Percentiles rank a stretch among this genome's conserved stretches.
These are phyloP conservation scores for Xylaria polymorpha DNA, from an alignment of 2,329 filamentous ascomycete species.

Conservation along the genomic window DNA sequence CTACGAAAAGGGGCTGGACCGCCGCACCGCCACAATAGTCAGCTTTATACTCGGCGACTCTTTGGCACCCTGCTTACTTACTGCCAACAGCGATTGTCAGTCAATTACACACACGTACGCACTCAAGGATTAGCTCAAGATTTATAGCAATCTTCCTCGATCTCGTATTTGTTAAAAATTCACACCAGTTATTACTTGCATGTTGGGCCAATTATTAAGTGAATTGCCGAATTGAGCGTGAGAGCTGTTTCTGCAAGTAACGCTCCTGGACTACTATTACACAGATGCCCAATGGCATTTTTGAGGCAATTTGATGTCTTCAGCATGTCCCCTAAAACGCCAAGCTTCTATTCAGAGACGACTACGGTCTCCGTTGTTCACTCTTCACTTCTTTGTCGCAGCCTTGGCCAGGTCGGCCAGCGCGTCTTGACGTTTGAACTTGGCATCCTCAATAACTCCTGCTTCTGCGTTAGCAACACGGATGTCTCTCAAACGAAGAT, in stretches of 20 bases:
- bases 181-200: too few relatives aligned
- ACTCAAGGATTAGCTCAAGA: too few relatives aligned
- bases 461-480: conserved; percentile 34
- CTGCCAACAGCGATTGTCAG: too few relatives aligned
- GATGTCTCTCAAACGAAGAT: not conserved
- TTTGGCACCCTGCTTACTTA: too few relatives aligned
- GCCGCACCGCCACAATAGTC: too few relatives aligned
- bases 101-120: too few relatives aligned
- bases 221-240: not conserved
- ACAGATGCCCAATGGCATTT: not conserved
- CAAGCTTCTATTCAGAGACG: not conserved
- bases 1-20: too few relatives aligned
- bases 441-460: conserved; percentile 79
- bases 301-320: not conserved
- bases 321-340: not conserved
- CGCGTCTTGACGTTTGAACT: conserved; percentile 80
- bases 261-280: not conserved
- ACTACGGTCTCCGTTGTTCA: not conserved
- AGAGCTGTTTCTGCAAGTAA: not conserved
- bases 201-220: not conserved
- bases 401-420: conserved; percentile 72
- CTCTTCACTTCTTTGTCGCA: conserved; percentile 52
- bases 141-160: too few relatives aligned
- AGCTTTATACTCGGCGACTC: too few relatives aligned
- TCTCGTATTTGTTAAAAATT: too few relatives aligned